phyloP scores from a whole-genome alignment of 2,329 filamentous ascomycete genomes.

The Septoria petroselini region DNA sequence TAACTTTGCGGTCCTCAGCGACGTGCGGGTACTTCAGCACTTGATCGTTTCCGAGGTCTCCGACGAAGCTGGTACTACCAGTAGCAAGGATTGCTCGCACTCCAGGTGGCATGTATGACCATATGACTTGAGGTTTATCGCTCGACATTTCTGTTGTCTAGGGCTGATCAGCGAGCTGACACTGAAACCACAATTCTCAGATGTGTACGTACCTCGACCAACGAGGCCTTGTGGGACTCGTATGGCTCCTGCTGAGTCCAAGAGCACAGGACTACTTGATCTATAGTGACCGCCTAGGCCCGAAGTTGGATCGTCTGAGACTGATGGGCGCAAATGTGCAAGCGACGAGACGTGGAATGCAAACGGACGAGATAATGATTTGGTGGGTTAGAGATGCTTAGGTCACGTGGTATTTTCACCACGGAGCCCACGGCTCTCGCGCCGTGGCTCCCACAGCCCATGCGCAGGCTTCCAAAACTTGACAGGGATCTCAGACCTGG shows the following conservation, averaged over 20 bases:
- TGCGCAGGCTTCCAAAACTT: constrained; percentile 1
- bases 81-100: constrained; percentile 14
- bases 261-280: background rate
- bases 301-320: constrained; percentile 1
- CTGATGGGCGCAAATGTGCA: constrained; percentile 1
- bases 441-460: constrained; percentile 1
- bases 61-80: constrained; percentile 19
- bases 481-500: background rate
- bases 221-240: constrained; percentile 2
- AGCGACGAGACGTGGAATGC: background rate
- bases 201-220: constrained; percentile 6
- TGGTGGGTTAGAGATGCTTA: constrained; percentile 1
- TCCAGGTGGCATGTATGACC: constrained; percentile 16
- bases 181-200: constrained; percentile 5
- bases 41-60: constrained; percentile 15
- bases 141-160: constrained; percentile 14
- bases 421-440: constrained; percentile 1
- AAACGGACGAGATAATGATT: constrained; percentile 1
- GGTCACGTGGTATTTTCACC: too few relatives aligned
- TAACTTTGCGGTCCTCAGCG: constrained; percentile 10
- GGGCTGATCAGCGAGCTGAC: constrained; percentile 8
- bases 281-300: background rate
- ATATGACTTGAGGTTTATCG: constrained; percentile 17
- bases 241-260: constrained; percentile 4
- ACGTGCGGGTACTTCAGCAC: constrained; percentile 18